Percentiles rank a stretch among this genome's conserved stretches.
These are phyloP conservation scores for Amesomyces nigricolor DNA, from an alignment of 2,329 filamentous ascomycete species.

Conservation along the genomic window DNA sequence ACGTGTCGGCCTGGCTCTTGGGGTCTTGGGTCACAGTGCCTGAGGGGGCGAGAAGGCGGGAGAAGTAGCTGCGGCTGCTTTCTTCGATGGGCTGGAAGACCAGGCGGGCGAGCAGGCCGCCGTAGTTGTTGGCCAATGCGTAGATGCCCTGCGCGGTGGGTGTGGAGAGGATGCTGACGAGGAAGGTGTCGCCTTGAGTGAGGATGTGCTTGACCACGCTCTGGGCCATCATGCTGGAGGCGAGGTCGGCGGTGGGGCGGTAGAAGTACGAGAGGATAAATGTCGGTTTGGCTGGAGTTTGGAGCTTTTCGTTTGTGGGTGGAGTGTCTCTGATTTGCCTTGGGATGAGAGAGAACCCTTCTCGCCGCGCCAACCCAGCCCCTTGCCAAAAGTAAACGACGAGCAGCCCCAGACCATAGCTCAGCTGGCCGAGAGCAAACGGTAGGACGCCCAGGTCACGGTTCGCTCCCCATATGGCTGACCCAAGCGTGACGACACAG, in stretches of 20 bases:
- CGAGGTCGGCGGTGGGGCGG: conserved; percentile 62
- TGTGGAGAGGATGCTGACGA: conserved; percentile 72
- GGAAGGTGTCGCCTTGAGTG: conserved; percentile 88
- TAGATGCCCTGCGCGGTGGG: conserved; percentile 84
- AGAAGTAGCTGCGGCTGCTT: conserved; percentile 83
- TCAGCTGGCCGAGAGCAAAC: conserved; percentile 81
- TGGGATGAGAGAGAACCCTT: conserved; percentile 65
- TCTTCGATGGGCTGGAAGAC: conserved; percentile 95
- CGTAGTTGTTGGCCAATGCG: conserved; percentile 90
- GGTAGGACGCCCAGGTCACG: conserved; percentile 69
- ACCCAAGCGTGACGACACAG: conserved; percentile 67
- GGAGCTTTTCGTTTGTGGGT: not conserved
- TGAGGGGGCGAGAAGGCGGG: conserved; percentile 56
- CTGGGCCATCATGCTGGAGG: conserved; percentile 79
- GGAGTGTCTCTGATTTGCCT: conserved; percentile 31
- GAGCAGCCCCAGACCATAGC: conserved; percentile 65
- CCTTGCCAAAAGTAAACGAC: conserved; percentile 63
- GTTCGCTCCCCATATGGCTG: conserved; percentile 59
- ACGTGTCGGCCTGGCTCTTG: conserved; percentile 1
- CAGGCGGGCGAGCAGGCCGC: conserved; percentile 78
- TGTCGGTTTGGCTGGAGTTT: conserved; percentile 7
- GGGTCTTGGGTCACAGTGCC: conserved; percentile 37
- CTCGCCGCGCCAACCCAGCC: conserved; percentile 46
- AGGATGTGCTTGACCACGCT: conserved; percentile 87
- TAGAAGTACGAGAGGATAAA: conserved; percentile 62